Conservation (phyloP, 495 filamentous ascomycete species). For the Neurospora sp. region DNA sequence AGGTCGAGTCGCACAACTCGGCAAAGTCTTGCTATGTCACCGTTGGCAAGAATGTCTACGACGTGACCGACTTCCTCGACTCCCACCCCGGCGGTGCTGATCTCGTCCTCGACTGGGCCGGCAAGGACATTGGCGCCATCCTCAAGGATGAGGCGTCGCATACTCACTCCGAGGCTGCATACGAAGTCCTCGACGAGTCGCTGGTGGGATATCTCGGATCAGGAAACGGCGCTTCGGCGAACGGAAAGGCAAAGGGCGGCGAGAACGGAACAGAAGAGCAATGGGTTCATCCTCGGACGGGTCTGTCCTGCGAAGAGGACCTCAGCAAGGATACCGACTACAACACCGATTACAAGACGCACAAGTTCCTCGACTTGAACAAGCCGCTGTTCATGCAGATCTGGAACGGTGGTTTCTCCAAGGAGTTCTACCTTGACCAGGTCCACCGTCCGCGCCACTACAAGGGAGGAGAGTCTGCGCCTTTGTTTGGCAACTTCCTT, state of each 20-base stretch:
- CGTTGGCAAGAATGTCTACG: slow-evolving; percentile 81
- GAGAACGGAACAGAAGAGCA: slow-evolving; percentile 12
- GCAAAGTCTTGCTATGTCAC: slow-evolving; percentile 88
- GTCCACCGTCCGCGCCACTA: slow-evolving; percentile 94
- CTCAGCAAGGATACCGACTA: slow-evolving; percentile 76
- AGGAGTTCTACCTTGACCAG: slow-evolving; percentile 92
- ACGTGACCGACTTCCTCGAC: slow-evolving; percentile 81
- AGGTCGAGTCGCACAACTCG: slow-evolving; percentile 73
- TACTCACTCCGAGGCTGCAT: slow-evolving; percentile 76
- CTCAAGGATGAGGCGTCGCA: slow-evolving; percentile 80
- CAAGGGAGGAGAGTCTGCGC: slow-evolving; percentile 82
- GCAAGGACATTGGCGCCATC: slow-evolving; percentile 76
- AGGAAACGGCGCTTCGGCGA: slow-evolving; percentile 28
- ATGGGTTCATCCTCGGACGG: slow-evolving; percentile 59
- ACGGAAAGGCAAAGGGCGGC: slow-evolving; percentile 16
- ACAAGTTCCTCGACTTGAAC: slow-evolving; percentile 90
- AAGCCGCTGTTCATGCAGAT: slow-evolving; percentile 81
- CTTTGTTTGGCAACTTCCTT: slow-evolving; percentile 94
- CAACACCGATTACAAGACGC: slow-evolving; percentile 60
- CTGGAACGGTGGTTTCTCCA: slow-evolving; percentile 78
- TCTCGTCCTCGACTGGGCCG: slow-evolving; percentile 79
- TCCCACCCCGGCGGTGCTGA: slow-evolving; percentile 88
- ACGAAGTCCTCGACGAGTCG: slow-evolving; percentile 74
- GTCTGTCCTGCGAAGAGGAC: slow-evolving; percentile 79
- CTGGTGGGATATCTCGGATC: slow-evolving; percentile 69